Evolutionary conservation across 257 asterid species (phyloP).

Genomic region (Capsicum chinense): DNA sequence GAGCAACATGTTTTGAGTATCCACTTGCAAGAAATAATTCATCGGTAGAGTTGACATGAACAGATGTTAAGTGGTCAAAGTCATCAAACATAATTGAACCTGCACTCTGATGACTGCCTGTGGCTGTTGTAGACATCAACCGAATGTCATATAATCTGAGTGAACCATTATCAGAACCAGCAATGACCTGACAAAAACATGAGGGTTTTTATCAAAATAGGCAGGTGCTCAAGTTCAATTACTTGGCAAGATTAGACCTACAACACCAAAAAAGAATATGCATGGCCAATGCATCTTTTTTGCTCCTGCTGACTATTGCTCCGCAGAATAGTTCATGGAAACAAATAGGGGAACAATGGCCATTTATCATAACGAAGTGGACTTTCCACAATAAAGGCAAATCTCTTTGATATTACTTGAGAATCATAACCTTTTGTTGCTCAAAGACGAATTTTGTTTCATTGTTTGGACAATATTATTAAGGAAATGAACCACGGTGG

Average conservation of each 20-base stretch:
- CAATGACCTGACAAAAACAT: slow-evolving; percentile 70
- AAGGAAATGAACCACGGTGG: slow-evolving; percentile 20
- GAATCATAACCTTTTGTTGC: slow-evolving; percentile 12
- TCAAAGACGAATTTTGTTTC: not conserved
- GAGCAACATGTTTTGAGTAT: slow-evolving; percentile 80
- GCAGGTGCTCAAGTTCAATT: slow-evolving; percentile 23
- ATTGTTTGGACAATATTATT: slow-evolving; percentile 1
- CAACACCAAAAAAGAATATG: slow-evolving; percentile 5
- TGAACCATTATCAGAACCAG: slow-evolving; percentile 93
- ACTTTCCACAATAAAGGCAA: not conserved
- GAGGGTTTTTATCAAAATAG: slow-evolving; percentile 20
- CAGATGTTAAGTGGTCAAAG: slow-evolving; percentile 91
- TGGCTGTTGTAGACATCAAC: slow-evolving; percentile 47
- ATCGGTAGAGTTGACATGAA: slow-evolving; percentile 87
- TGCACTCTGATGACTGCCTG: slow-evolving; percentile 45
- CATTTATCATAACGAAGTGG: not conserved
- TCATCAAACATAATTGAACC: slow-evolving; percentile 72
- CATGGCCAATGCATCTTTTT: not conserved
- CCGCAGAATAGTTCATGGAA: not conserved
- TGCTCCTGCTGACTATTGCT: not conserved
- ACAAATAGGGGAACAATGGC: not conserved
- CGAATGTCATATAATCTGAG: slow-evolving; percentile 76
- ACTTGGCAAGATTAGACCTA: not conserved
- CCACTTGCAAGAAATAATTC: slow-evolving; percentile 95
- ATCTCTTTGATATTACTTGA: slow-evolving; percentile 12